phyloP scores from a whole-genome alignment of 2,329 filamentous ascomycete genomes.

The Epichloe sp. region DNA sequence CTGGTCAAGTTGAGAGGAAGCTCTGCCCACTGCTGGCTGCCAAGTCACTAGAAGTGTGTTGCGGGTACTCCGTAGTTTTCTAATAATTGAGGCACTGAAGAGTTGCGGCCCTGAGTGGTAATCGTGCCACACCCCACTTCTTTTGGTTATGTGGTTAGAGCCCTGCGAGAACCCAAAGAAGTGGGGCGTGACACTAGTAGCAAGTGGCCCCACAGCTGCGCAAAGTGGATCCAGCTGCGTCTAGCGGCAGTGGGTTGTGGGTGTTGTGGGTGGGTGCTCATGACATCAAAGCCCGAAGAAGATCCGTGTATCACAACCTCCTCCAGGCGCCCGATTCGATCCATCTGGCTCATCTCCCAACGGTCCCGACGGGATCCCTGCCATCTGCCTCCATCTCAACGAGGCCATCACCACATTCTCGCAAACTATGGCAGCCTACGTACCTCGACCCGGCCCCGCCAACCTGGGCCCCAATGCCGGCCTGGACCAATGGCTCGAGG shows the following conservation, averaged over 20 bases:
- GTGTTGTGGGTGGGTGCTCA: too few species aligned
- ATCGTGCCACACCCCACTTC: too few species aligned
- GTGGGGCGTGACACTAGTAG: too few species aligned
- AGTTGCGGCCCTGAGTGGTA: too few species aligned
- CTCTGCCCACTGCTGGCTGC: background rate
- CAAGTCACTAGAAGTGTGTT: background rate
- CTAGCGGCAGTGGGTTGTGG: background rate
- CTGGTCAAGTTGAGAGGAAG: background rate
- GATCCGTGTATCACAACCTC: slow-evolving; percentile 9
- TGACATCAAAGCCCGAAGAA: slow-evolving; percentile 14
- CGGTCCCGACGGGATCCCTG: slow-evolving; percentile 4
- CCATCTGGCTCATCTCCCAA: background rate
- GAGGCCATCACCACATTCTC: slow-evolving; percentile 9
- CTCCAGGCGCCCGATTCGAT: background rate
- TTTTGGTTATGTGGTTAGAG: too few species aligned
- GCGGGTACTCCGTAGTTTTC: too few species aligned
- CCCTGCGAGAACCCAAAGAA: too few species aligned
- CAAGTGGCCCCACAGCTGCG: too few species aligned
- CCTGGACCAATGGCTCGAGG: slow-evolving; percentile 90
- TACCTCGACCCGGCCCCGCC: slow-evolving; percentile 85
- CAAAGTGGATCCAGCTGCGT: background rate
- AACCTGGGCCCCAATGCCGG: slow-evolving; percentile 72
- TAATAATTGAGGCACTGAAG: too few species aligned
- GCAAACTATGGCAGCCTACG: slow-evolving; percentile 28
- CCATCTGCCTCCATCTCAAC: slow-evolving; percentile 11